Percentiles rank a stretch among this genome's conserved stretches.
Conservation (phyloP, 2,329 filamentous ascomycete species). For the Aspergillus sp. region DNA sequence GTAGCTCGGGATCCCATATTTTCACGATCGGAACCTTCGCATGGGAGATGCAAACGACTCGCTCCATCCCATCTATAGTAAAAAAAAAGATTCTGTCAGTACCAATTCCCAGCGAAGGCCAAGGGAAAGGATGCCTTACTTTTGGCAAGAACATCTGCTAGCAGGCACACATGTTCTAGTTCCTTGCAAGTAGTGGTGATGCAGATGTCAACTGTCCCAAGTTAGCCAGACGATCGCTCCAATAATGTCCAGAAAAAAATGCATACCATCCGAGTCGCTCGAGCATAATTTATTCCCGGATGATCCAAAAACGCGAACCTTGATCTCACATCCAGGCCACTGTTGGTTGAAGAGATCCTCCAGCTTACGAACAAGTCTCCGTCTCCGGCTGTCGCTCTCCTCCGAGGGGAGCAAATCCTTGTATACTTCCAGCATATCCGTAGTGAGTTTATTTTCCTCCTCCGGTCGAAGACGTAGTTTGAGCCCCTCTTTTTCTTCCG, state of each 20-base stretch:
- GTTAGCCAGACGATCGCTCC: constrained; percentile 23
- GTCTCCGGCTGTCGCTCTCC: constrained; percentile 73
- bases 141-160: constrained; percentile 80
- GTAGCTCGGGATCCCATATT: constrained; percentile 92
- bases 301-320: constrained; percentile 94
- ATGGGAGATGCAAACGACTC: constrained; percentile 88
- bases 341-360: constrained; percentile 84
- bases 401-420: constrained; percentile 78
- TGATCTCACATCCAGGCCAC: constrained; percentile 89
- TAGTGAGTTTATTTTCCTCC: constrained; percentile 72
- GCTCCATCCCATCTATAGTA: constrained; percentile 83
- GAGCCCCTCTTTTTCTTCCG: constrained; percentile 65
- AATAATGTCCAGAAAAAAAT: background rate
- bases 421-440: constrained; percentile 84
- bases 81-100: constrained; percentile 14
- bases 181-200: constrained; percentile 89
- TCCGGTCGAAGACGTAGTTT: constrained; percentile 70
- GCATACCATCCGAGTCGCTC: constrained; percentile 88
- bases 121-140: constrained; percentile 58
- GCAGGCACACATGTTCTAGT: constrained; percentile 83
- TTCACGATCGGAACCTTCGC: constrained; percentile 99
- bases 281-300: constrained; percentile 94
- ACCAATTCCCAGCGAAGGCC: background rate
- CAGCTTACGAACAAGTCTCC: constrained; percentile 79
- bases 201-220: constrained; percentile 80